Evolutionary conservation across 306 rosid species (phyloP).

Genomic region (Cajanus cajan): DNA sequence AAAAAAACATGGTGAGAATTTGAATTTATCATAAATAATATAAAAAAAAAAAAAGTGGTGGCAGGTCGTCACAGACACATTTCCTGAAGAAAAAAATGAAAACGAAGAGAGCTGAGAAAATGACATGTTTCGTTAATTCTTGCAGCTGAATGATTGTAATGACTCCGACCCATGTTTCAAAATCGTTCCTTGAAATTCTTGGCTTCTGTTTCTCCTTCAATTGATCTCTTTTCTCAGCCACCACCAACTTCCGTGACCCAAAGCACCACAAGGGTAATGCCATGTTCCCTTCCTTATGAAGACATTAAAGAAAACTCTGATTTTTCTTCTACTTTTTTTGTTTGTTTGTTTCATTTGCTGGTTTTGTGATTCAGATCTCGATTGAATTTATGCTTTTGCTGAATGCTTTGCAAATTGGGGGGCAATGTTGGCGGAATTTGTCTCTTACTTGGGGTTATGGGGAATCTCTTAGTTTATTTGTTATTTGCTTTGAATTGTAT

Average conservation of each 20-base stretch:
- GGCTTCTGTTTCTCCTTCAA: background rate
- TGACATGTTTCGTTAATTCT: background rate
- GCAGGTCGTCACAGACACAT: constrained; percentile 21
- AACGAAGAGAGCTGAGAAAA: constrained; percentile 8
- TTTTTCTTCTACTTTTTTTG: background rate
- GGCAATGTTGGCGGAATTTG: background rate
- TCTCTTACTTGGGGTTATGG: background rate
- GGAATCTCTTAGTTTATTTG: background rate
- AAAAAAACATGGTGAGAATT: background rate
- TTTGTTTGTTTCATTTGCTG: constrained; percentile 4
- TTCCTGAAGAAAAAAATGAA: background rate
- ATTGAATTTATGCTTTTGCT: constrained; percentile 17
- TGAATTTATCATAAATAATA: background rate
- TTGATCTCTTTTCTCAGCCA: constrained; percentile 10
- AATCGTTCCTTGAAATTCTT: background rate
- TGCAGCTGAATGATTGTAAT: constrained; percentile 20
- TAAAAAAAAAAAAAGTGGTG: background rate
- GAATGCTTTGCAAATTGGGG: constrained; percentile 26
- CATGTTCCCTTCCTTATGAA: background rate
- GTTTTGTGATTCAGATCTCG: constrained; percentile 27
- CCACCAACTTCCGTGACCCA: background rate
- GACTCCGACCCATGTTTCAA: constrained; percentile 13
- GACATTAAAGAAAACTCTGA: background rate
- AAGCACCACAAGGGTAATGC: constrained; percentile 25
- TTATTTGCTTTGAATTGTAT: background rate